These are phyloP conservation scores for Pyrus hybrid DNA, from an alignment of 331 rosid genomes.

Conservation along the genomic window DNA sequence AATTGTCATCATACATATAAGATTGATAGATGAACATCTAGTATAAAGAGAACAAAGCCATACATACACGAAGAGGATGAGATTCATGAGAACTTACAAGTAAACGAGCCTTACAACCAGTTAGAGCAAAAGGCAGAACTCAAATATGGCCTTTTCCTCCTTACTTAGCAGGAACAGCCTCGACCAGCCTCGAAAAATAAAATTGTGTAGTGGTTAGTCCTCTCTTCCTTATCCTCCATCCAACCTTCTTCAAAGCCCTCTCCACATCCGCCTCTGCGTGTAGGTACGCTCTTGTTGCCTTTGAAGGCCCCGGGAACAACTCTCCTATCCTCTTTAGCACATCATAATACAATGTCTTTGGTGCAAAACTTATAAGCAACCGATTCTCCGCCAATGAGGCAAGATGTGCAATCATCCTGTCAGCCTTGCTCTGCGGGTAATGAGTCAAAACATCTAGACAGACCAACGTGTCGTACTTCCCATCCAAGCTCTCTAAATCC, in stretches of 20 bases:
- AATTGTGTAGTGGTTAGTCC: conserved; percentile 71
- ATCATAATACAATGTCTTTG: conserved; percentile 77
- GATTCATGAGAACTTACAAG: not conserved
- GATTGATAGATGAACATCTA: not conserved
- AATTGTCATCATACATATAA: not conserved
- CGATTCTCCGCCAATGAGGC: conserved; percentile 78
- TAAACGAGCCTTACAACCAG: conserved; percentile 16
- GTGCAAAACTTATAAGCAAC: conserved; percentile 83
- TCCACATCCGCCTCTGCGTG: conserved; percentile 80
- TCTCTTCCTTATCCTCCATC: conserved; percentile 65
- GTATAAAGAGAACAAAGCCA: not conserved
- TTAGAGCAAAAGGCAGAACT: conserved; percentile 28
- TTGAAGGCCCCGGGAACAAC: conserved; percentile 96
- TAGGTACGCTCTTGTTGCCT: conserved; percentile 93
- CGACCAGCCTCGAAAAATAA: conserved; percentile 71
- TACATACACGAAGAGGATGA: not conserved
- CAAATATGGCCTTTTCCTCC: conserved; percentile 20
- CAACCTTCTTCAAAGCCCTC: conserved; percentile 50
- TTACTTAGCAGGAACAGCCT: conserved; percentile 62
- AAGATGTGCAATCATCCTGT: conserved; percentile 86
- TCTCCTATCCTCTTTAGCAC: conserved; percentile 84
- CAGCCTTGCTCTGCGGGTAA: conserved; percentile 84
- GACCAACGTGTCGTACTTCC: conserved; percentile 63
- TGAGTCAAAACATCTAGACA: conserved; percentile 88
- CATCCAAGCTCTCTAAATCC: conserved; percentile 84